phyloP scores from a whole-genome alignment of 2,329 filamentous ascomycete genomes.

The Orbilia brochopaga region DNA sequence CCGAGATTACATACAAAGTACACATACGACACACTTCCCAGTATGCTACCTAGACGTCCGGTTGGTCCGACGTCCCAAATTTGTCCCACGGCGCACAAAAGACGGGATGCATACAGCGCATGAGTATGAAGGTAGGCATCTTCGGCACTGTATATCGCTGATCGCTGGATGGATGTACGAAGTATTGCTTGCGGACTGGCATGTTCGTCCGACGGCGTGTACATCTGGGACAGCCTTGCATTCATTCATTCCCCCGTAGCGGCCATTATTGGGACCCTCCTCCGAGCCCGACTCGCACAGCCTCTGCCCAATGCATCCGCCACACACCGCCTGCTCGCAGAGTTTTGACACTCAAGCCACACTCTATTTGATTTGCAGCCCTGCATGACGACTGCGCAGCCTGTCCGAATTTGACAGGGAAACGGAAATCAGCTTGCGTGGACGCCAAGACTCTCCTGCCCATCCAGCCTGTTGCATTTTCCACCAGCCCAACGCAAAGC shows the following conservation, averaged over 20 bases:
- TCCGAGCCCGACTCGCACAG: slow-evolving; percentile 5
- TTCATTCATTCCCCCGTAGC: no score
- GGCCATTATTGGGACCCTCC: slow-evolving; percentile 1
- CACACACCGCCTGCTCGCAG: not conserved
- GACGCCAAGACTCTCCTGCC: not conserved
- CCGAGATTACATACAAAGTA: not conserved
- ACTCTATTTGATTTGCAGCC: slow-evolving; percentile 8
- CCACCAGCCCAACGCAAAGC: not conserved
- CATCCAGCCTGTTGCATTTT: slow-evolving; percentile 4
- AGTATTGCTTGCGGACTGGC: no score
- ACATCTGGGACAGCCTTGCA: not conserved
- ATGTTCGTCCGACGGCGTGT: no score
- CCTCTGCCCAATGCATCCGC: not conserved
- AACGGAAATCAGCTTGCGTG: not conserved
- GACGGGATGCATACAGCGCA: no score
- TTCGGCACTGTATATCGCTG: no score
- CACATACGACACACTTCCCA: no score
- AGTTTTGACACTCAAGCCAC: slow-evolving; percentile 4
- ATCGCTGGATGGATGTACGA: no score
- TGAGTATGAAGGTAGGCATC: no score
- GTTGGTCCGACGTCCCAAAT: no score
- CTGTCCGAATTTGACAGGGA: not conserved
- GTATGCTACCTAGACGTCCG: no score
- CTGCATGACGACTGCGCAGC: not conserved
- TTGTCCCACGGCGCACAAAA: no score